Evolutionary conservation across 345 rosid species (phyloP).

Genomic region (Eucalyptus regnans): DNA sequence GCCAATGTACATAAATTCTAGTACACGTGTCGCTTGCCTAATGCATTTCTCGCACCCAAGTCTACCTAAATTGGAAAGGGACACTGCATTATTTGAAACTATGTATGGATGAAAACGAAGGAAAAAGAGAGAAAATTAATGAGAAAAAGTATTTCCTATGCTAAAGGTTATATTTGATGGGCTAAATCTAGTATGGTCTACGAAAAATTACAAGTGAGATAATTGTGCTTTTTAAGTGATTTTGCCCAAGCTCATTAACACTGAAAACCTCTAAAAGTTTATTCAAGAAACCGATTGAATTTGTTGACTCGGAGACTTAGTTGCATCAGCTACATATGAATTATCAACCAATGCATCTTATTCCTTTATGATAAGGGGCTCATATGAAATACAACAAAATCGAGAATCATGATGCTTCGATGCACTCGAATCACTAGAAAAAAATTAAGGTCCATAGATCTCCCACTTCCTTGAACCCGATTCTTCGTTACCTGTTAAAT

Average conservation of each 20-base stretch:
- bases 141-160: neutral
- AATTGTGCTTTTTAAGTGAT: neutral
- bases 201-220: neutral
- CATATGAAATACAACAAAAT: neutral
- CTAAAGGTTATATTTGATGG: neutral
- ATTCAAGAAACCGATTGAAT: neutral
- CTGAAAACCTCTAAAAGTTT: neutral
- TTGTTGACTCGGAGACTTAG: neutral
- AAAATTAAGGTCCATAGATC: neutral
- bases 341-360: neutral
- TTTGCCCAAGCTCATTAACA: neutral
- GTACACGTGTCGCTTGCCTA: neutral
- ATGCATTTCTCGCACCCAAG: neutral
- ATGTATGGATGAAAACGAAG: neutral
- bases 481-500: neutral
- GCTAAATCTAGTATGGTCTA: neutral
- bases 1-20: too few species aligned
- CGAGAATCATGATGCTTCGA: fast-evolving
- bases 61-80: neutral
- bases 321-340: neutral
- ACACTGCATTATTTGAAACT: neutral
- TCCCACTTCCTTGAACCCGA: neutral
- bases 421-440: neutral
- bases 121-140: neutral
- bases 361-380: neutral